Evolutionary conservation across 2,329 filamentous ascomycete species (phyloP).

Genomic region (Verticillium albo-atrum): DNA sequence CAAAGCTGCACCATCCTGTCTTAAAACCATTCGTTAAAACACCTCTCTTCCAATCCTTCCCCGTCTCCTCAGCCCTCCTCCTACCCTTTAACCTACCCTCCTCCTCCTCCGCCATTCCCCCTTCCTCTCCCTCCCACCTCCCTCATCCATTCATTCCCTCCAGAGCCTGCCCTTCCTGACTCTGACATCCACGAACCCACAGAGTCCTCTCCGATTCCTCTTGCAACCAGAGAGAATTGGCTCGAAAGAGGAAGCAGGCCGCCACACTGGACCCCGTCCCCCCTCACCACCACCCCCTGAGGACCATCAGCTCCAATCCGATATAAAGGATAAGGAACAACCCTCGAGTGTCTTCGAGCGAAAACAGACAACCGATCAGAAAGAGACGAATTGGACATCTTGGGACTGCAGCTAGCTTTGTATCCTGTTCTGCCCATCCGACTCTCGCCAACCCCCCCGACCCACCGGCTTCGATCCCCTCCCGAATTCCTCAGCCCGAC

Average conservation of each 20-base stretch:
- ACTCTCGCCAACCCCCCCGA: conserved; percentile 9
- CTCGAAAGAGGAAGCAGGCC: conserved; percentile 10
- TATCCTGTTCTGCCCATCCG: conserved; percentile 5
- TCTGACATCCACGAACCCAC: conserved; percentile 18
- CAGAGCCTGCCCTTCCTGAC: conserved; percentile 44
- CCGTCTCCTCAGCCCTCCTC: conserved; percentile 49
- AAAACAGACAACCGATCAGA: conserved; percentile 24
- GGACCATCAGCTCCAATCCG: conserved; percentile 3
- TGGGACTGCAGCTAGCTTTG: conserved; percentile 31
- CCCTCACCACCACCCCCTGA: conserved; percentile 10
- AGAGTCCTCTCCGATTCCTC: not conserved
- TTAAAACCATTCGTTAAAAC: conserved; percentile 29
- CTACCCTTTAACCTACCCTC: conserved; percentile 40
- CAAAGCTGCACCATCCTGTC: conserved; percentile 8
- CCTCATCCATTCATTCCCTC: conserved; percentile 50
- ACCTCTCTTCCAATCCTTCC: conserved; percentile 53
- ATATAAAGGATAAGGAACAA: conserved; percentile 4
- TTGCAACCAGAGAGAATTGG: conserved; percentile 13
- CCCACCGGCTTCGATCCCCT: conserved; percentile 9
- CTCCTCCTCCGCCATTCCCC: conserved; percentile 26
- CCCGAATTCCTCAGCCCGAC: conserved; percentile 37
- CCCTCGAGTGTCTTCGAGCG: conserved; percentile 6
- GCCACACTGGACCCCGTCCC: conserved; percentile 17
- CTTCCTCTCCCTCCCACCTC: conserved; percentile 30
- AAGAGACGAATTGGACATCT: conserved; percentile 22